phyloP scores from a whole-genome alignment of 2,329 filamentous ascomycete species.

The Leptographium wingfieldii region DNA sequence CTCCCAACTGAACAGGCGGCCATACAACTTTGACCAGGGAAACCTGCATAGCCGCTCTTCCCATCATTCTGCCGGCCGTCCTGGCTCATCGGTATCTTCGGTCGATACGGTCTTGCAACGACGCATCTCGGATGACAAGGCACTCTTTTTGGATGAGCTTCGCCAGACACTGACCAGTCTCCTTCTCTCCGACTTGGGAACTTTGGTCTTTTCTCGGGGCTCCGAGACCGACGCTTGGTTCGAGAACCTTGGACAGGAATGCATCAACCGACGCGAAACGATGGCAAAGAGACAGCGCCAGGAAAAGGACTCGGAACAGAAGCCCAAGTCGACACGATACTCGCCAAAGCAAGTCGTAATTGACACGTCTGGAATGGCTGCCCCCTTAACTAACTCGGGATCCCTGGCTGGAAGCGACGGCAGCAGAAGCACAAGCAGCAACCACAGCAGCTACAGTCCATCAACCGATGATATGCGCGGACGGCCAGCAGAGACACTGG shows the following conservation, averaged over 20 bases:
- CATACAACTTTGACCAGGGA: neutral
- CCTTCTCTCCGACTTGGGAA: constrained; percentile 78
- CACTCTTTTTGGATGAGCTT: constrained; percentile 63
- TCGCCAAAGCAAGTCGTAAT: neutral
- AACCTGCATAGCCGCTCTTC: constrained; percentile 25
- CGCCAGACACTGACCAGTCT: constrained; percentile 72
- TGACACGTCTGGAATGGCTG: neutral
- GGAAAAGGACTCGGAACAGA: constrained; percentile 19
- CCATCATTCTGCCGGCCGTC: constrained; percentile 21
- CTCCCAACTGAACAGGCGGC: constrained; percentile 29
- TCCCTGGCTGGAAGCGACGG: neutral
- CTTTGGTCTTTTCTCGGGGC: constrained; percentile 71
- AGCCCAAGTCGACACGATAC: constrained; percentile 7
- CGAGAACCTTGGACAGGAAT: constrained; percentile 51
- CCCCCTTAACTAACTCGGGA: neutral
- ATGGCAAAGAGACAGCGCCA: constrained; percentile 28
- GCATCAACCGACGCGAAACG: constrained; percentile 48
- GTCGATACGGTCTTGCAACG: constrained; percentile 55
- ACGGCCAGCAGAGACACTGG: constrained; percentile 8
- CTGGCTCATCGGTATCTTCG: constrained; percentile 53
- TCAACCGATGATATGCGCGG: neutral
- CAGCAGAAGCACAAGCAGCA: neutral
- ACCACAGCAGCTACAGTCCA: neutral
- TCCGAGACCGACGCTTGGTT: constrained; percentile 94
- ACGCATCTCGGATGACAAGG: constrained; percentile 54